These are phyloP conservation scores for Yamadazyma mexicana DNA, from an alignment of 1,139 yeast genomes.

Conservation along the genomic window DNA sequence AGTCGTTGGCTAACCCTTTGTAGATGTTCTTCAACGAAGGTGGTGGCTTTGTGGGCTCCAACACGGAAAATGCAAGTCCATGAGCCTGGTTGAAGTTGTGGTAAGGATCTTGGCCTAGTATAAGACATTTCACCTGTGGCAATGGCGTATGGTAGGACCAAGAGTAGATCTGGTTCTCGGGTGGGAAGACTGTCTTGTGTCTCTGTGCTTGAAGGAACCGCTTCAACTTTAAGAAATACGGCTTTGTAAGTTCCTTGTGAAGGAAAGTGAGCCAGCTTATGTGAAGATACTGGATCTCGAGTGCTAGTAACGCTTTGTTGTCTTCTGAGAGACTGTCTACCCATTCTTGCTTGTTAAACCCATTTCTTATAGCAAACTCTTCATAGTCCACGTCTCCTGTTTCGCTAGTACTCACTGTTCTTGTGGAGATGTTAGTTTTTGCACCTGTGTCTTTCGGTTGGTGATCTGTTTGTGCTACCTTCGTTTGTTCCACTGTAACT, in stretches of 20 bases:
- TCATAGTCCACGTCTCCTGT: constrained; percentile 2
- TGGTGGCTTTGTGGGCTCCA: constrained; percentile 81
- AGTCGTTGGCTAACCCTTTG: constrained; percentile 72
- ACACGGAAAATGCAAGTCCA: constrained; percentile 91
- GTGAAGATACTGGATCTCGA: constrained; percentile 73
- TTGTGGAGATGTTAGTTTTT: too few relatives aligned
- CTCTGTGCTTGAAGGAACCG: constrained; percentile 47
- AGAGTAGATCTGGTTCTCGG: constrained; percentile 73
- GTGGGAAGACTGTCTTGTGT: constrained; percentile 69
- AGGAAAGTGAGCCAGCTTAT: constrained; percentile 75
- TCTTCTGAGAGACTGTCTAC: constrained; percentile 50
- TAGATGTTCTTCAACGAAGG: constrained; percentile 89
- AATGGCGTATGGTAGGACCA: constrained; percentile 92
- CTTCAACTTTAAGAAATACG: constrained; percentile 79
- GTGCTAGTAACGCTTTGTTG: constrained; percentile 52
- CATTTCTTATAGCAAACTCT: constrained; percentile 12
- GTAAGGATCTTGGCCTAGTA: constrained; percentile 96
- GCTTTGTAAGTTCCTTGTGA: constrained; percentile 74
- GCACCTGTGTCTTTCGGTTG: too few relatives aligned
- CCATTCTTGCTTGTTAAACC: constrained; percentile 58
- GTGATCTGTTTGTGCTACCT: too few relatives aligned
- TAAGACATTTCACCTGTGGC: constrained; percentile 67
- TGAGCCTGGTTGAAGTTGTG: constrained; percentile 94
- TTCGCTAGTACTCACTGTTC: constrained; percentile 1
- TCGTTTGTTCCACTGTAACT: too few relatives aligned